Evolutionary conservation across 257 asterid genomes (phyloP).

Genomic region (Primulina huaijiensis): DNA sequence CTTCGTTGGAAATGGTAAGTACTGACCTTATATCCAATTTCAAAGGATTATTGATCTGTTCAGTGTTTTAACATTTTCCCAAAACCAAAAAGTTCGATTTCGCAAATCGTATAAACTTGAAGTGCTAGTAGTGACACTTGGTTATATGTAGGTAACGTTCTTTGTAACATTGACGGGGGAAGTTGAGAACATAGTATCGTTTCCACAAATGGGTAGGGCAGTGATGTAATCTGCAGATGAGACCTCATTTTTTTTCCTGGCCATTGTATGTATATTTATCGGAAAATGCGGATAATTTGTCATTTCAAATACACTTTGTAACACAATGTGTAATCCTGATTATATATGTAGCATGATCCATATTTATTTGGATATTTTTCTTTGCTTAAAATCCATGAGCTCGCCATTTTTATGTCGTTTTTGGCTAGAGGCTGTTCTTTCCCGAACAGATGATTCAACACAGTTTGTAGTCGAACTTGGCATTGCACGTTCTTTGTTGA

Average conservation of each 20-base stretch:
- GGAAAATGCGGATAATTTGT: too few species aligned
- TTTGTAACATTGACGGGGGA: slow-evolving; percentile 49
- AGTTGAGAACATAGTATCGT: slow-evolving; percentile 34
- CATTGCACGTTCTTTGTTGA: too few species aligned
- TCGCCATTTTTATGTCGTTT: too few species aligned
- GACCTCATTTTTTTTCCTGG: not conserved
- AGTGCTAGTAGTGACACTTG: not conserved
- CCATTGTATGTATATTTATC: not conserved
- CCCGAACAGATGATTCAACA: too few species aligned
- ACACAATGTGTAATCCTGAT: too few species aligned
- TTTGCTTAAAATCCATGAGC: too few species aligned
- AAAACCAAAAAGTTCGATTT: not conserved
- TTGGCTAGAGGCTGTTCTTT: too few species aligned
- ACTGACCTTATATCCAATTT: not conserved
- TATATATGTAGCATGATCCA: too few species aligned
- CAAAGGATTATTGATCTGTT: not conserved
- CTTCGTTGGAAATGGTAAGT: slow-evolving; percentile 57
- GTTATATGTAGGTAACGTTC: slow-evolving; percentile 40
- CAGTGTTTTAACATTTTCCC: not conserved
- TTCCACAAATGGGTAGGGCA: slow-evolving; percentile 54
- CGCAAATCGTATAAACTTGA: not conserved
- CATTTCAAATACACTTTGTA: too few species aligned
- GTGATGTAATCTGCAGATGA: slow-evolving; percentile 31
- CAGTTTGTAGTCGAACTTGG: too few species aligned
- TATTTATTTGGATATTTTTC: too few species aligned